Conservation (phyloP, 108 stramenopile species). For the Skeletonema potamos region DNA sequence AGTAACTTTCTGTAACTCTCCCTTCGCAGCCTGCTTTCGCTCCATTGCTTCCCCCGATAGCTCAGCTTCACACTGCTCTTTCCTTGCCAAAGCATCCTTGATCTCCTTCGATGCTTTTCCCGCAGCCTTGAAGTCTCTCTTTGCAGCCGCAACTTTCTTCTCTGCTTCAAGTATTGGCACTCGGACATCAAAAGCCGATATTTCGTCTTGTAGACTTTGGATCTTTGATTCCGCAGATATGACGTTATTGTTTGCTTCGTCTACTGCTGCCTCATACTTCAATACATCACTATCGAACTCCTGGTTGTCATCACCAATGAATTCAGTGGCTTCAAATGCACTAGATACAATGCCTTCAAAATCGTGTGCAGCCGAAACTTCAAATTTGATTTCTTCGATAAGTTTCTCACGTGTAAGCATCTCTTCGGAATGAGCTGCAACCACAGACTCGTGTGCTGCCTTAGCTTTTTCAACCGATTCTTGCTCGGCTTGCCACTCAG, state of each 20-base stretch:
- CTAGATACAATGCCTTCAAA: constrained; percentile 63
- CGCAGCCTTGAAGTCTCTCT: constrained; percentile 84
- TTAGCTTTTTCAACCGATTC: constrained; percentile 56
- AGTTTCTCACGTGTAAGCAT: constrained; percentile 62
- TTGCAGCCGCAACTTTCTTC: constrained; percentile 75
- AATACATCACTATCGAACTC: constrained; percentile 67
- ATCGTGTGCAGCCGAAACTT: constrained; percentile 56
- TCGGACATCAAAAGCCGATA: constrained; percentile 38
- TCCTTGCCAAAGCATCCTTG: constrained; percentile 71
- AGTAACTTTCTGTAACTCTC: constrained; percentile 41
- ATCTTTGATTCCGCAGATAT: constrained; percentile 47
- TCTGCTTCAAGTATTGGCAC: constrained; percentile 74
- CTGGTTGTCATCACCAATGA: constrained; percentile 35
- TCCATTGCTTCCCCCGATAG: constrained; percentile 58
- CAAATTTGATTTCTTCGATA: constrained; percentile 51
- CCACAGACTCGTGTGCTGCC: constrained; percentile 63
- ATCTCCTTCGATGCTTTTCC: constrained; percentile 85
- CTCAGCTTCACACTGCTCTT: constrained; percentile 64
- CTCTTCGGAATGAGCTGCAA: constrained; percentile 73
- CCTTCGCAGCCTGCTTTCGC: constrained; percentile 51
- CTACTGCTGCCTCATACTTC: constrained; percentile 70
- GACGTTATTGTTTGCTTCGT: constrained; percentile 67
- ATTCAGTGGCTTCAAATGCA: constrained; percentile 43
- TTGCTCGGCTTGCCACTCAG: constrained; percentile 78
- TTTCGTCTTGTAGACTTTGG: constrained; percentile 54